Percentiles rank a stretch among this genome's conserved stretches.
phyloP scores from a whole-genome alignment of 2,329 filamentous ascomycete species.

The Tolypocladium nubicola region DNA sequence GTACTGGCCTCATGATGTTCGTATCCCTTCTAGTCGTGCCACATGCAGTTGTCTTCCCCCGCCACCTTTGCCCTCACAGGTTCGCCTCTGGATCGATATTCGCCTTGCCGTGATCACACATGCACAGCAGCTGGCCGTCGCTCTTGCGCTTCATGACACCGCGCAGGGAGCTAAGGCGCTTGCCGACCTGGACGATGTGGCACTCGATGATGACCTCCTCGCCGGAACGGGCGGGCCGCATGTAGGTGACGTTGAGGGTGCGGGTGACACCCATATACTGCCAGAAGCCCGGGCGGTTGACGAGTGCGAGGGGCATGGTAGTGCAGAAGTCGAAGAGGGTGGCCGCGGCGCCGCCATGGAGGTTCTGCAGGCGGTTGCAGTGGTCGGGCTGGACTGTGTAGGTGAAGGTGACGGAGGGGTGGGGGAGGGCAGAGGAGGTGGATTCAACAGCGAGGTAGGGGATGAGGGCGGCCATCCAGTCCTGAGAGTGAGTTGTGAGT shows the following conservation, averaged over 20 bases:
- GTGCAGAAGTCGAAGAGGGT: conserved; percentile 60
- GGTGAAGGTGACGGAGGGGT: conserved; percentile 31
- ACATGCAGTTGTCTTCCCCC: neutral
- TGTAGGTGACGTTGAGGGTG: conserved; percentile 55
- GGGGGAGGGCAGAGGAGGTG: conserved; percentile 18
- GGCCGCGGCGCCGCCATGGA: conserved; percentile 54
- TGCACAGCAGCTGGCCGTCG: conserved; percentile 41
- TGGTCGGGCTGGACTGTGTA: conserved; percentile 39
- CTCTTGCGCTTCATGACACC: conserved; percentile 43
- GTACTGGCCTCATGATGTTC: neutral
- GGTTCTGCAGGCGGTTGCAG: conserved; percentile 41
- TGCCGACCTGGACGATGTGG: conserved; percentile 47
- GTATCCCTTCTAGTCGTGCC: neutral
- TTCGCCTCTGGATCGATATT: conserved; percentile 41
- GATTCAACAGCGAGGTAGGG: conserved; percentile 30
- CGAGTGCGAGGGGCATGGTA: conserved; percentile 43
- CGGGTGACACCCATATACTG: conserved; percentile 51
- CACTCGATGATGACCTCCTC: conserved; percentile 41
- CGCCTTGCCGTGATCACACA: conserved; percentile 56
- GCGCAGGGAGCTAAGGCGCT: conserved; percentile 39
- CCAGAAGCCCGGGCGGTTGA: conserved; percentile 51
- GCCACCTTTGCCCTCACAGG: conserved; percentile 8
- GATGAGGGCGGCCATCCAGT: conserved; percentile 32
- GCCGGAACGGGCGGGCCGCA: conserved; percentile 48
- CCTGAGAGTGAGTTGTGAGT: conserved; percentile 16